These are phyloP conservation scores for Taphrina communis DNA, from an alignment of 1,139 yeast genomes.

Conservation along the genomic window DNA sequence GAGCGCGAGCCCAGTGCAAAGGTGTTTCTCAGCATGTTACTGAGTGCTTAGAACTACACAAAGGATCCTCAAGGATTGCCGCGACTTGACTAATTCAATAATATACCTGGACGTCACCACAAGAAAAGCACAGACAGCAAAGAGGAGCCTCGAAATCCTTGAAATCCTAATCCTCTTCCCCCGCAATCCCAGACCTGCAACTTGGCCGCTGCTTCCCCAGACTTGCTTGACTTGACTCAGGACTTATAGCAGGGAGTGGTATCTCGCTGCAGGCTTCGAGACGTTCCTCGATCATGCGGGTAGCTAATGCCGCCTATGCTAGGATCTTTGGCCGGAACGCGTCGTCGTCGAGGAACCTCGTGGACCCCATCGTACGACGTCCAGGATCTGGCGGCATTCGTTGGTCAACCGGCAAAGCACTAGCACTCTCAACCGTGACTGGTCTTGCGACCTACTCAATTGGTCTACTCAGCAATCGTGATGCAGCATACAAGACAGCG, in stretches of 20 bases:
- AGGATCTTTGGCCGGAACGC: neutral
- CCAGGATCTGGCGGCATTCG: constrained; percentile 22
- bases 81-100: too few relatives aligned
- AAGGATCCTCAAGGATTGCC: too few relatives aligned
- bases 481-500: constrained; percentile 5
- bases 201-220: neutral
- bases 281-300: neutral
- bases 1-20: neutral
- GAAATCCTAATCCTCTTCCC: too few relatives aligned
- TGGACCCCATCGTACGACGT: constrained; percentile 8
- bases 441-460: constrained; percentile 34
- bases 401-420: constrained; percentile 38
- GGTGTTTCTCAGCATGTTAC: neutral
- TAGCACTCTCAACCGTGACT: constrained; percentile 27
- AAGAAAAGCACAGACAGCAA: neutral
- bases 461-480: constrained; percentile 21
- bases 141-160: neutral
- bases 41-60: too few relatives aligned
- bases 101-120: neutral
- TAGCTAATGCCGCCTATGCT: neutral
- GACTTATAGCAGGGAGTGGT: too few relatives aligned
- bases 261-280: too few relatives aligned
- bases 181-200: neutral
- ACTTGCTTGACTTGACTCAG: neutral
- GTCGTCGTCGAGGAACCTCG: neutral